phyloP scores from a whole-genome alignment of 306 rosid genomes.

The Castanea mollissima region DNA sequence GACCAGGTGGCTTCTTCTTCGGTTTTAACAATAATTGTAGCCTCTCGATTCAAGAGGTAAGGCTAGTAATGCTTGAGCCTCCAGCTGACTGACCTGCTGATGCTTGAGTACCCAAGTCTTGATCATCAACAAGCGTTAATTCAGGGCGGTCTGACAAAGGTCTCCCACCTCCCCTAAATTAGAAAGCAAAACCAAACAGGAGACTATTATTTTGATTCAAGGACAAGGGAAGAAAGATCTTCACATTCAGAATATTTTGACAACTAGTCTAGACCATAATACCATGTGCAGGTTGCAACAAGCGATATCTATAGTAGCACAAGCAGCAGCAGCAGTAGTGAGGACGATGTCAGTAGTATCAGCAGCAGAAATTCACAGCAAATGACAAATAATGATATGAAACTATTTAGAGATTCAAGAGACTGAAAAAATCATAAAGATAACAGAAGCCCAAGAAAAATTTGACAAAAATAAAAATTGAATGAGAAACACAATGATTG shows the following conservation, averaged over 20 bases:
- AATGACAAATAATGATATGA: background rate
- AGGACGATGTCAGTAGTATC: no score
- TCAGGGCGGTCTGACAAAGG: conserved; percentile 3
- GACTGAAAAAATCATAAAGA: no score
- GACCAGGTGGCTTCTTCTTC: conserved; percentile 65
- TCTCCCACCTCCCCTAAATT: conserved; percentile 34
- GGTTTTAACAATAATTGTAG: conserved; percentile 36
- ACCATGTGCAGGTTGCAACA: background rate
- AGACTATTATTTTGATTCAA: conserved; percentile 1
- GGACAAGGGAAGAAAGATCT: background rate
- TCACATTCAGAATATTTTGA: background rate
- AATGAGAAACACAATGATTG: no score
- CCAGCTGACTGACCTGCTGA: conserved; percentile 17
- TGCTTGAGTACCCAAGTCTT: conserved; percentile 35
- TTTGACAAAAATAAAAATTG: no score
- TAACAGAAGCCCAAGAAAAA: no score
- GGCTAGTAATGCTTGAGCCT: conserved; percentile 29
- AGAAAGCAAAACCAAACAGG: background rate
- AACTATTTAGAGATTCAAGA: background rate
- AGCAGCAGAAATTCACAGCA: no score
- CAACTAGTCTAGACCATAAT: background rate
- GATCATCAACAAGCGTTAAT: conserved; percentile 6
- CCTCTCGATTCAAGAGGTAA: conserved; percentile 50
- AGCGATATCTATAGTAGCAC: background rate
- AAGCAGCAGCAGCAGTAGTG: no score